Conservation (phyloP, 345 rosid genomes). For the Hibiscus syriacus region DNA sequence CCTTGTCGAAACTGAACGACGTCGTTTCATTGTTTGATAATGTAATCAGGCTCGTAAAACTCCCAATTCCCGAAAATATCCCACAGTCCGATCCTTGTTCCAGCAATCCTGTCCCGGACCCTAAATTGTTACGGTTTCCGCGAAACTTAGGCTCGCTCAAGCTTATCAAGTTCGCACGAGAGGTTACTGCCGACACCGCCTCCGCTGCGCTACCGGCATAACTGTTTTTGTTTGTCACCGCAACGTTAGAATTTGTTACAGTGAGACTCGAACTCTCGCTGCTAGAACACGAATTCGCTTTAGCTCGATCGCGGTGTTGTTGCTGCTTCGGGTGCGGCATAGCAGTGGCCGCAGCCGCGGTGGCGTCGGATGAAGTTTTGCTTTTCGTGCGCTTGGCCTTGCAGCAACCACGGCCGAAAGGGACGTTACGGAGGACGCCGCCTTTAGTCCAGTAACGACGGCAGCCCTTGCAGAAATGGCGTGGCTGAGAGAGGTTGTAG, state of each 20-base stretch:
- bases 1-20: conserved; percentile 41
- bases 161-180: conserved; percentile 26
- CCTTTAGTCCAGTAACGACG: conserved; percentile 99
- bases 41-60: conserved; percentile 39
- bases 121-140: conserved; percentile 12
- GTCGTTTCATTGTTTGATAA: conserved; percentile 37
- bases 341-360: not conserved
- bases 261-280: conserved; percentile 87
- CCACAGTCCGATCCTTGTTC: conserved; percentile 62
- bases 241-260: conserved; percentile 34
- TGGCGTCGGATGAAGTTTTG: conserved; percentile 21
- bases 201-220: conserved; percentile 10
- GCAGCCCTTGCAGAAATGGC: conserved; percentile 95
- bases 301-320: conserved; percentile 15
- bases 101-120: conserved; percentile 40
- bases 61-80: conserved; percentile 59
- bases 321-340: conserved; percentile 10
- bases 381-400: conserved; percentile 63
- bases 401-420: conserved; percentile 84
- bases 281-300: conserved; percentile 51
- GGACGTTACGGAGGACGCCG: conserved; percentile 95
- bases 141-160: conserved; percentile 20
- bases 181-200: conserved; percentile 42
- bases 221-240: conserved; percentile 1
- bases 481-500: conserved; percentile 97